phyloP scores from a whole-genome alignment of 352 stramenopile species.

The Phytopythium litorale region DNA sequence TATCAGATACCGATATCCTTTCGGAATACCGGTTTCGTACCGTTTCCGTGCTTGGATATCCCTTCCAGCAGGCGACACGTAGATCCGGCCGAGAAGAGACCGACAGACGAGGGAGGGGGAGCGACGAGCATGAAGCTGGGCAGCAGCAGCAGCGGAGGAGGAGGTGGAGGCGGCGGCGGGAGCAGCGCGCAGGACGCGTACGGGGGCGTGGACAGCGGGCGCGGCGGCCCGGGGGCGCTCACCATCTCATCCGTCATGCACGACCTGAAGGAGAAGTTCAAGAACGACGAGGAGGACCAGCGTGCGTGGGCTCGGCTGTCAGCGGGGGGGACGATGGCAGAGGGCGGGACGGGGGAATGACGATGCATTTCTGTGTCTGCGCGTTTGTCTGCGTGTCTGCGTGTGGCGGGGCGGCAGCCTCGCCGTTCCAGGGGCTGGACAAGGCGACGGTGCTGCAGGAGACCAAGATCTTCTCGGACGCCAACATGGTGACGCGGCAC shows the following conservation, averaged over 20 bases:
- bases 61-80: conserved; percentile 1
- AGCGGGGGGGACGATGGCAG: neutral
- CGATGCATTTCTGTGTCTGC: neutral
- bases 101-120: neutral
- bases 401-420: conserved; percentile 41
- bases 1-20: neutral
- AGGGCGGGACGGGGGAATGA: neutral
- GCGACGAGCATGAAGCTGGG: conserved; percentile 52
- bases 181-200: conserved; percentile 49
- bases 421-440: conserved; percentile 93
- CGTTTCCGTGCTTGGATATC: too few species aligned
- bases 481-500: conserved; percentile 94
- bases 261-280: conserved; percentile 98
- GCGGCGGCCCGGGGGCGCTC: conserved; percentile 25
- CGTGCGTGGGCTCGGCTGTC: conserved; percentile 26
- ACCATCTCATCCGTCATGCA: conserved; percentile 90
- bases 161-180: neutral
- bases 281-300: conserved; percentile 96
- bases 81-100: neutral
- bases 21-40: neutral
- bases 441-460: conserved; percentile 97
- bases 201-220: conserved; percentile 35
- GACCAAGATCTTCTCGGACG: conserved; percentile 98
- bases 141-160: conserved; percentile 5
- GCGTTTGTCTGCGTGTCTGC: conserved; percentile 3